These are phyloP conservation scores for Russula sp. DNA, from an alignment of 768 basidiomycete species.

Conservation along the genomic window DNA sequence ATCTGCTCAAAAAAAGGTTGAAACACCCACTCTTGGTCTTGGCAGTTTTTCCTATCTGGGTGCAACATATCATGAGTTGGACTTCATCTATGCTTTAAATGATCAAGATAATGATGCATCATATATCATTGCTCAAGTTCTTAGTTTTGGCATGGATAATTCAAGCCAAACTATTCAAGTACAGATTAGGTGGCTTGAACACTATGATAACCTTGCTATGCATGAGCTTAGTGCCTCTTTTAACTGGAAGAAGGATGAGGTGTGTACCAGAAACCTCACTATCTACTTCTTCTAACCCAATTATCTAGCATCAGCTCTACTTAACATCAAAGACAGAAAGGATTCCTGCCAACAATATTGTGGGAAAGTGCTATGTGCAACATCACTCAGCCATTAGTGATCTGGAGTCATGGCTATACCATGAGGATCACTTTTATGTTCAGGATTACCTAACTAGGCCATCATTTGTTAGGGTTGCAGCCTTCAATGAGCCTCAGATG, in stretches of 20 bases:
- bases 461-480: background rate
- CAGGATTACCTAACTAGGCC: background rate
- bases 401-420: constrained; percentile 41
- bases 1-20: background rate
- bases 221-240: background rate
- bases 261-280: background rate
- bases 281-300: background rate
- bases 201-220: constrained; percentile 39
- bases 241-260: constrained; percentile 17
- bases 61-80: constrained; percentile 47
- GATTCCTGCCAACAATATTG: constrained; percentile 36
- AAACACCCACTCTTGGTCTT: constrained; percentile 26
- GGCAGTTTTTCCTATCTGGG: constrained; percentile 40
- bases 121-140: constrained; percentile 54
- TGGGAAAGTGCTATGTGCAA: constrained; percentile 51
- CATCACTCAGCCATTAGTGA: constrained; percentile 32
- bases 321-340: constrained; percentile 29
- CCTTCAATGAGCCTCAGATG: constrained; percentile 1
- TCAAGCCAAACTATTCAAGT: constrained; percentile 28
- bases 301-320: constrained; percentile 37
- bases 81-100: constrained; percentile 52
- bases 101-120: constrained; percentile 29
- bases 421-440: constrained; percentile 47
- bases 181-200: constrained; percentile 40
- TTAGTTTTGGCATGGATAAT: constrained; percentile 31